These are phyloP conservation scores for Solanum appendiculatum DNA, from an alignment of 257 asterid species.

Conservation along the genomic window DNA sequence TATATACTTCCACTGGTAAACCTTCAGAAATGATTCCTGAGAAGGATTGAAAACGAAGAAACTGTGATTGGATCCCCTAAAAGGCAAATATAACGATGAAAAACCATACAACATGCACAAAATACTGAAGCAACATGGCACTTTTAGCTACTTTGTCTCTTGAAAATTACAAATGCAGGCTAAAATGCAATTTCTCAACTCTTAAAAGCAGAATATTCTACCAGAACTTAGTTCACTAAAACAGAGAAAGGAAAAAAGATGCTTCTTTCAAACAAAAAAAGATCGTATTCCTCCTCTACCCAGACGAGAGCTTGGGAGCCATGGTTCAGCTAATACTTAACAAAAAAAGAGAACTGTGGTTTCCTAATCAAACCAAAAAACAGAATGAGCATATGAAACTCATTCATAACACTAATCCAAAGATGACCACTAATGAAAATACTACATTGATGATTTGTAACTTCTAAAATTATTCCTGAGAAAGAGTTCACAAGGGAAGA, in stretches of 20 bases:
- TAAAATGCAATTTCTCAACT: not conserved
- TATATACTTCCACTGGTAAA: conserved; percentile 90
- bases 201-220: not conserved
- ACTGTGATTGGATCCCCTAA: not conserved
- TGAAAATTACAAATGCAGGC: not conserved
- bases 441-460: not conserved
- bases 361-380: not conserved
- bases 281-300: not conserved
- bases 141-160: not conserved
- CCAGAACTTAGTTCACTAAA: not conserved
- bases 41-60: not conserved
- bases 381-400: not conserved
- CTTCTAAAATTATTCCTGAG: not conserved
- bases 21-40: conserved; percentile 80
- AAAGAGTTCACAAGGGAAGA: not conserved
- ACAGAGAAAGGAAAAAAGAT: not conserved
- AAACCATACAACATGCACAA: not conserved
- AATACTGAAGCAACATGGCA: not conserved
- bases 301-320: not conserved
- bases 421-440: not conserved
- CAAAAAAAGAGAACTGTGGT: not conserved
- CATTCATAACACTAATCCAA: not conserved
- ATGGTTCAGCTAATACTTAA: not conserved
- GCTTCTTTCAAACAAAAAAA: not conserved
- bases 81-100: not conserved